Base-by-base conservation (phyloP, 768 basidiomycete species). In the Boletellus emodensis region DNA sequence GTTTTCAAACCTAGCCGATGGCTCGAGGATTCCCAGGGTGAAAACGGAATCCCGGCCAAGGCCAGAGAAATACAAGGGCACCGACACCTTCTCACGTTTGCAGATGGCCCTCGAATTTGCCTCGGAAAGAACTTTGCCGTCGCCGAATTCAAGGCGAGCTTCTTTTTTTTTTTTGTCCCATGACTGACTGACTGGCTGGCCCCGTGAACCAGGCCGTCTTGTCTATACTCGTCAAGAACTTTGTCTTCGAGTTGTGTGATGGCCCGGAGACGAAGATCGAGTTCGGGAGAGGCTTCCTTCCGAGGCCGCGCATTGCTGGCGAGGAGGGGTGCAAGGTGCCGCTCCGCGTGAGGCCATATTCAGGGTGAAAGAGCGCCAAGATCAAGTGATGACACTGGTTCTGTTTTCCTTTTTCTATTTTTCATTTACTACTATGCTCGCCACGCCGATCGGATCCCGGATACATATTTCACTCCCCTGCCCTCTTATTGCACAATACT, bases 1-100 rank as follows among this genome's bases (percentile, higher is more conserved):
- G 73, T 73, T 24, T 89, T 83, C 61, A 69, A 74, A 33, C 87
- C 85, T 0, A 79, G 79, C 44, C 72, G 85, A 17, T 90, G 87
- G 86, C 69, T 87, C 4, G 61, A 63, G 4, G 61, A 63, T 22
- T 40, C 18, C 0, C 6, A 36, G 2, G 46, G 49, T 7, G 32
- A 24, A 1, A 63, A 63, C 12, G 61, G 65, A 2, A 60, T 61
- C 17, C 57, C 57, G 2, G 40, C 35, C 12, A 60, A 58, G 20
- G 72, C 73, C 0, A 73, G 69, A 43, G 72, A 74, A 13, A 61
- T 80, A 1, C 73, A 73, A 54, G 80, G 79, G 2, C 68, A 80
- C 52, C 71, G 74, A 1, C 79, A 81, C 57, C 60, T 80, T 20
- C 65, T 81, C 24, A 76, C 77, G 0, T 81, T 82, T 54, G 64